Base-by-base conservation (phyloP, 2,329 filamentous ascomycete species). In the Aspergillus tanneri region DNA sequence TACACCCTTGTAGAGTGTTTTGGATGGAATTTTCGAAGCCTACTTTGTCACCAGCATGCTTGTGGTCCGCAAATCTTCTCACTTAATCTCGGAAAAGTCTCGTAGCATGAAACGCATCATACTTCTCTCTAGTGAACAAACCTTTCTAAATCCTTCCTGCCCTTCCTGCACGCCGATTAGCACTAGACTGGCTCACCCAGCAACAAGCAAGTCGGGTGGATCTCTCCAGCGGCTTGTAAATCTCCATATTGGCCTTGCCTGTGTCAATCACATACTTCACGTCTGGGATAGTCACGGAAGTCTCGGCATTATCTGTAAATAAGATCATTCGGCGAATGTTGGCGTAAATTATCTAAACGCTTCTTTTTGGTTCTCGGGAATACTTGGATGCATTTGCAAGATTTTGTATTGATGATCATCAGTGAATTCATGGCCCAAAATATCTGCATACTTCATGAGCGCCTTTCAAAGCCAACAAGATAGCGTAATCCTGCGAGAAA, bases 251-350 rank as follows among this genome's bases (percentile, higher is more conserved):
- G 10, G 67, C 52, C 54, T 72, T 76, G 40, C 77, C 77, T 12
- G 66, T 64, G 50, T 80, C 77, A 25, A 80, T 63, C 2, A 80
- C 75, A 55, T 72, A 74, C 45, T 70, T 69, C 16, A 80, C 74
- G 50, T 79, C 77, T 7, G 75, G 70, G n/a, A 79, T 72, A 5
- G 77, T 79, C 32, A 79, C 62, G 3, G 73, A 77, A 0, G 75
- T 77, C 55, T 79, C 77, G 5, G 75, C 75, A 47, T 79, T 75
- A 46, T 77, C 76, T 0, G 76, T 79, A 3, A 75, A 68, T 7
- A 80, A 61, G 25, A 80, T 74, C 24, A 80, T 69, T 52, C 76
- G 75, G 35, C 77, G 69, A 38, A 69, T 70, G 12, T 72, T 16
- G 52, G 42, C 3, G 72, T 68, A 2, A 72, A 54, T 2, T 64